Evolutionary conservation across 2,329 filamentous ascomycete species (phyloP), one percentile per base, ranked within the genome.

Genomic region (Fusarium sp.): DNA sequence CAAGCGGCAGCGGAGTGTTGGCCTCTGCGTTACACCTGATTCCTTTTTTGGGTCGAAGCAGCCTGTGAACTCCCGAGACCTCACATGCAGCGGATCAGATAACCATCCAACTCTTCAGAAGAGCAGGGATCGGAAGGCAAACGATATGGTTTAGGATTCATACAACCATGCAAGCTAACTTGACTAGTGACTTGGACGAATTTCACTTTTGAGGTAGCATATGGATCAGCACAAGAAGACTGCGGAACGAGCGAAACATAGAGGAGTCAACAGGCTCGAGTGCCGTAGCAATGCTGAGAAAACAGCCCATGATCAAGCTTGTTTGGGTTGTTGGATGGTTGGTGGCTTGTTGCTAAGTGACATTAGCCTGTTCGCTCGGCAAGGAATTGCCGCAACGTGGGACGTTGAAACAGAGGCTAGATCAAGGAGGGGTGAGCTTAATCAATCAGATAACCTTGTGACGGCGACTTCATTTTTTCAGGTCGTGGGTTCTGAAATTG

Each of bases 371-470:
- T 62, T 42, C 49, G 46, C 49, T 70, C 73, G 73, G 73, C 72
- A 75, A 75, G 57, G 64, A 71, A 65, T 75, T 75, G 73, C 73
- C 73, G 71, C 40, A 57, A 49, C 63, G 71, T 71, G 67, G 62
- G 57, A 61, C 67, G 67, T 61, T 65, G 51, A 37, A 46, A 44
- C 34, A 29, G n/a, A 32, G 18, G 14, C 41, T 60, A n/a, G 40
- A 22, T 53, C 18, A 53, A 53, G 34, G 40, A 41, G 51, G 46
- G 40, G 48, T 24, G 51, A 42, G 24, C 44, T 61, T 64, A 41
- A 48, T 69, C 63, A 67, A 63, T 67, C 65, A 58, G 58, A 68
- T 55, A 55, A 56, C 25, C 34, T 54, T 53, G 45, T 29, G 34
- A 42, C 34, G 12, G 18, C 24, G 27, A 22, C 24, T 27, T 42